Evolutionary conservation across 306 rosid species (phyloP), one percentile per base, ranked within the genome.

Genomic region (Malus fusca): DNA sequence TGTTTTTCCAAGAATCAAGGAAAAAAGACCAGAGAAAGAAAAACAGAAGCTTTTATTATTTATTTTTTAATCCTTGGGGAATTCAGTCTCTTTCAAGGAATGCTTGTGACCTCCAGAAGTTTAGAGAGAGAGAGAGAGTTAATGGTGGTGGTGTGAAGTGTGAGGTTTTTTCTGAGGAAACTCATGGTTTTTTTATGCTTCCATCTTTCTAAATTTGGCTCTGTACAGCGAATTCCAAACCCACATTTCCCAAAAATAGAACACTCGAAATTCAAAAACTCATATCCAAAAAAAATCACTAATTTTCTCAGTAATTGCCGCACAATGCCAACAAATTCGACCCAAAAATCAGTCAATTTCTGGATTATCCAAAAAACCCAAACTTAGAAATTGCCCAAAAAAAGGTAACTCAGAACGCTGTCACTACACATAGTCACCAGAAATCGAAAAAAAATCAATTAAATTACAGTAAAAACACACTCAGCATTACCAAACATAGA

Each of bases 21-120:
- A 63, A 28, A 37, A 71, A 9, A 31, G 8, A 48, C 35, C 43
- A 63, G 42, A 51, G 19, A 59, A 15, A 17, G 31, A 71, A 15
- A 72, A 64, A 56, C 66, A 4, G 37, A 21, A 18, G 0, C 31
- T 33, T 33, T 55, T 55, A 11, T 8, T 14, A 72, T 78, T 64
- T 42, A 5, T 43, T 23, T 44, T 22, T 17, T 75, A 76, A 65
- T 76, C 91, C 79, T 65, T 37, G 70, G 77, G 84, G 75, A 84
- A 82, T 80, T 75, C 72, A 69, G 77, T 88, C 71, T 70, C 65
- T 70, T 85, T 82, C 70, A 62, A 26, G 81, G 86, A 82, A 87
- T 82, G 83, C 82, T 72, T 76, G 59, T 30, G 71, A 65, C 68
- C 80, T 70, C 69, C 60, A 74, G 64, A 83, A 82, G 83, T 48